Evolutionary conservation across 352 stramenopile species (phyloP).

Genomic region (Pythium vanterpoolii): DNA sequence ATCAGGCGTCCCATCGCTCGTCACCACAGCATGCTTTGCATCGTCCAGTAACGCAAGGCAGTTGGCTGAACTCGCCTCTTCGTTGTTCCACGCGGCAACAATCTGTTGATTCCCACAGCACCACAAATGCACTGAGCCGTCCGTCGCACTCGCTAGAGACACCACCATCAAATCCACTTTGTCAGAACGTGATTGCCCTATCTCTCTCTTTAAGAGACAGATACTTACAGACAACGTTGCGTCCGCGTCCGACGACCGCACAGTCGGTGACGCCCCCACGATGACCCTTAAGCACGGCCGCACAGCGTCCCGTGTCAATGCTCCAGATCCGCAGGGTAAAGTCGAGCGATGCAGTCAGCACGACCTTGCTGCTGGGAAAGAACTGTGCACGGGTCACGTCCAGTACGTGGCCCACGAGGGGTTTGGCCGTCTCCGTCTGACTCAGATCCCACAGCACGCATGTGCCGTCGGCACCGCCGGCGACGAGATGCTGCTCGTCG

Average conservation of each 20-base stretch:
- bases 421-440: slow-evolving; percentile 3
- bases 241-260: slow-evolving; percentile 56
- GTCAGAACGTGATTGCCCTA: too few relatives aligned
- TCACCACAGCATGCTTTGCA: neutral
- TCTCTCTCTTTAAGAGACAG: too few relatives aligned
- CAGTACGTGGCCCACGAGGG: slow-evolving; percentile 47
- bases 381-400: slow-evolving; percentile 61
- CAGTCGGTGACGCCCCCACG: slow-evolving; percentile 50
- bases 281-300: slow-evolving; percentile 58
- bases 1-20: slow-evolving; percentile 1
- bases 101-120: slow-evolving; percentile 50
- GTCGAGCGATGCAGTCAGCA: slow-evolving; percentile 69
- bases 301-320: slow-evolving; percentile 38
- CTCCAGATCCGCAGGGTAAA: slow-evolving; percentile 76
- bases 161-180: neutral
- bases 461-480: slow-evolving; percentile 54
- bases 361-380: slow-evolving; percentile 68
- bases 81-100: slow-evolving; percentile 60
- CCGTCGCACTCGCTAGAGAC: slow-evolving; percentile 44
- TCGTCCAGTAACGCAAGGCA: slow-evolving; percentile 50
- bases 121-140: slow-evolving; percentile 69
- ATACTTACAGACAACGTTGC: slow-evolving; percentile 71
- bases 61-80: slow-evolving; percentile 47
- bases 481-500: slow-evolving; percentile 45
- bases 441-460: slow-evolving; percentile 47